These are phyloP conservation scores for Cyclocybe cylindracea DNA, from an alignment of 768 basidiomycete species.

Conservation along the genomic window DNA sequence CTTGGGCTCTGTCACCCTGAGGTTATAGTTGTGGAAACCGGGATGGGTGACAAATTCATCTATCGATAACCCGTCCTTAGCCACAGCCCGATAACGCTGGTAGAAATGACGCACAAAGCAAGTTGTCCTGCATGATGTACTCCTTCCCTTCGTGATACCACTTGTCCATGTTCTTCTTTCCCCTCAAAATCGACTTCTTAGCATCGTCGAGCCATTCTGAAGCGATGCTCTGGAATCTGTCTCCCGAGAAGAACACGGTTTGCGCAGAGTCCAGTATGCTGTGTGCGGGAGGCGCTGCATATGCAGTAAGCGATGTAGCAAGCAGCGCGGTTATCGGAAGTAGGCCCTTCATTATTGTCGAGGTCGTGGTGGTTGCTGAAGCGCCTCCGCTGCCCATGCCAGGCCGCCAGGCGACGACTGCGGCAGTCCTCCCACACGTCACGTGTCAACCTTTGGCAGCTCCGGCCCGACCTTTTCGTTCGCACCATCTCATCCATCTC, in stretches of 20 bases:
- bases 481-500: too few relatives aligned
- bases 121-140: constrained; percentile 69
- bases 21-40: constrained; percentile 47
- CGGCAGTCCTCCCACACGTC: too few relatives aligned
- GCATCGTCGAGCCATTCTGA: constrained; percentile 41
- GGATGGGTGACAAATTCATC: constrained; percentile 68
- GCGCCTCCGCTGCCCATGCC: too few relatives aligned
- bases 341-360: neutral
- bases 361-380: neutral
- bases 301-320: constrained; percentile 2
- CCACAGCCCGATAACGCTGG: neutral
- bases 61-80: constrained; percentile 19
- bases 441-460: too few relatives aligned
- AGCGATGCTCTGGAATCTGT: constrained; percentile 26
- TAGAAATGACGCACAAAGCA: constrained; percentile 57
- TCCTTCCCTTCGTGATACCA: constrained; percentile 66
- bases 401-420: too few relatives aligned
- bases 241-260: constrained; percentile 30
- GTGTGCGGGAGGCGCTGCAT: constrained; percentile 8
- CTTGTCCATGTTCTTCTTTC: constrained; percentile 53
- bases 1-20: constrained; percentile 66
- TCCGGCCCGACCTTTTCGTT: too few relatives aligned
- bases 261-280: constrained; percentile 5
- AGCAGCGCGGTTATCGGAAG: neutral
- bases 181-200: constrained; percentile 42